phyloP scores from a whole-genome alignment of 2,329 filamentous ascomycete genomes.

The Talaromyces amestolkiae region DNA sequence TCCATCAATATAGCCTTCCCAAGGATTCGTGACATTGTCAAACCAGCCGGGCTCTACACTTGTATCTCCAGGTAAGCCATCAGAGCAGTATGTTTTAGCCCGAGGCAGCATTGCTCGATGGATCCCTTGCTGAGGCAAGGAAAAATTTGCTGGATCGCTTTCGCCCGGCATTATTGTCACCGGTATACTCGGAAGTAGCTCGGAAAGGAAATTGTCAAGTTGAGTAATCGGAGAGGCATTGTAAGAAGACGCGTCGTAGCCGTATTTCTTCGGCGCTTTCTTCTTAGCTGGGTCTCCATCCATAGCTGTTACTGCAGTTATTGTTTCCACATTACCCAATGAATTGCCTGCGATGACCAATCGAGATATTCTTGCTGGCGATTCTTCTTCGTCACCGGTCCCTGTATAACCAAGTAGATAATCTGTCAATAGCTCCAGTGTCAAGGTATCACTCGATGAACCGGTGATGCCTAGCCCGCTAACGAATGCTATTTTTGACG shows the following conservation, averaged over 20 bases:
- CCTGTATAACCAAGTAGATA: constrained; percentile 82
- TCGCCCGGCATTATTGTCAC: constrained; percentile 84
- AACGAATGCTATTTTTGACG: constrained; percentile 76
- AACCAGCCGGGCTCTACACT: constrained; percentile 66
- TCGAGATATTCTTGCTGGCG: constrained; percentile 64
- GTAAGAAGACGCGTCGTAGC: constrained; percentile 86
- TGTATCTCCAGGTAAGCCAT: constrained; percentile 34
- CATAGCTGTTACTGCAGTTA: constrained; percentile 36
- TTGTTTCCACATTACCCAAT: constrained; percentile 51
- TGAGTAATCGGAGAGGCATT: constrained; percentile 80
- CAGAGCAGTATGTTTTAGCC: constrained; percentile 63
- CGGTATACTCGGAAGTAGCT: constrained; percentile 79
- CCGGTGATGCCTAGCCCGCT: constrained; percentile 85
- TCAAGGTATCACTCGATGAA: constrained; percentile 68
- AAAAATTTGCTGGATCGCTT: constrained; percentile 82
- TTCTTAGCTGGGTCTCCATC: constrained; percentile 34
- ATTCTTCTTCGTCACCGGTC: constrained; percentile 49
- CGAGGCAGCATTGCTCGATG: constrained; percentile 87
- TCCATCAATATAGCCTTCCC: constrained; percentile 85
- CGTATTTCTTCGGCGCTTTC: constrained; percentile 74
- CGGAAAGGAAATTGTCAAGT: constrained; percentile 77
- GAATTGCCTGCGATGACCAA: constrained; percentile 92
- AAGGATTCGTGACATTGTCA: constrained; percentile 87
- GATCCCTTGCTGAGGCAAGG: constrained; percentile 87
- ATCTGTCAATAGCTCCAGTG: constrained; percentile 76